These are phyloP conservation scores for Bryopsis sp. DNA, from an alignment of 139 green algal genomes.

Conservation along the genomic window DNA sequence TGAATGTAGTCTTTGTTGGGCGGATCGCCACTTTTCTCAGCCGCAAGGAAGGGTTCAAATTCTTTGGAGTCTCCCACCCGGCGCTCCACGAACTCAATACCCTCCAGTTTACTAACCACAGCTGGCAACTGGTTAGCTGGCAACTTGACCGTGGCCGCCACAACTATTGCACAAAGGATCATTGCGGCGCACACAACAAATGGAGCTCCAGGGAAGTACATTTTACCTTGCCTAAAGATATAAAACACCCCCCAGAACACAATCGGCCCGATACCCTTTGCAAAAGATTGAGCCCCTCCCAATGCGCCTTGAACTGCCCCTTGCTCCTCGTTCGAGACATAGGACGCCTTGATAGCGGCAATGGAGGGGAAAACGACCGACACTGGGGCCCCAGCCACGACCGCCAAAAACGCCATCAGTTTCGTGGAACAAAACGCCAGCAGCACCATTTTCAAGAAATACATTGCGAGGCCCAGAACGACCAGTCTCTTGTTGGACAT, in stretches of 20 bases:
- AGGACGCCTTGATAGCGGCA: conserved; percentile 21
- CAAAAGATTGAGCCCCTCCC: not conserved
- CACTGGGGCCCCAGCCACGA: not conserved
- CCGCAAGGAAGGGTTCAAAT: too few relatives aligned
- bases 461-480: not conserved
- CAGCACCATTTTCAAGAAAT: not conserved
- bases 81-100: too few relatives aligned
- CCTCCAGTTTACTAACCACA: too few relatives aligned
- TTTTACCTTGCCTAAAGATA: not conserved
- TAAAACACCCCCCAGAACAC: not conserved
- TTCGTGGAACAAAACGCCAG: not conserved
- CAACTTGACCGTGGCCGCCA: not conserved
- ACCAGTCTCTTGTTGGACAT: not conserved
- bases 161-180: too few relatives aligned
- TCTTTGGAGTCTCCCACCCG: too few relatives aligned
- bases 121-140: not conserved
- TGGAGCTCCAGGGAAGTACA: not conserved
- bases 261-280: not conserved
- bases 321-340: not conserved
- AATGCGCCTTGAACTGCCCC: not conserved
- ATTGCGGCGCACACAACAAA: too few relatives aligned
- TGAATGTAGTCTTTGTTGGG: too few relatives aligned
- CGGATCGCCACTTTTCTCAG: too few relatives aligned
- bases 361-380: not conserved
- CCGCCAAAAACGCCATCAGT: not conserved